Evolutionary conservation across 2,329 filamentous ascomycete species (phyloP), one percentile per base, ranked within the genome.

Genomic region (Diplodia intermedia): DNA sequence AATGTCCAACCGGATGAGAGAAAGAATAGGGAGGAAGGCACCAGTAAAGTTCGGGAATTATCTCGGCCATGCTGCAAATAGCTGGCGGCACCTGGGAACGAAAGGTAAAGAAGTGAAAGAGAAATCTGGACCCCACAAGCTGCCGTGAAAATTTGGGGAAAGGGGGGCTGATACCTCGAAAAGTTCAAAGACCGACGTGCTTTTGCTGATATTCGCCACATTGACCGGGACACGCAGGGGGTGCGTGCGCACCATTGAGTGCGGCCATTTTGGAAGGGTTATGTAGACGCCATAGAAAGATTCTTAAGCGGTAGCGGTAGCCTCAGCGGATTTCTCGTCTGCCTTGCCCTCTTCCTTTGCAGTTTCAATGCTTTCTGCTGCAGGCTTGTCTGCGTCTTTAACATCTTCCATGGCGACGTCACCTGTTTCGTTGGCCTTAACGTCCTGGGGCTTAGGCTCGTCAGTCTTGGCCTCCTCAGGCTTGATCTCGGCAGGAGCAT

Each of bases 391-490:
- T n/a, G 53, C 6, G 6, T 56, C 36, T 23, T 43, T 47, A 33
- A 47, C 67, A 47, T 49, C 43, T 11, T 47, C 43, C 43, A 47
- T 47, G 18, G 43, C 43, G 43, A 47, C n/a, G 20, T 47, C 43
- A 11, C n/a, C n/a, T 20, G 43, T 7, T 47, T 47, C 43, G 43
- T 18, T 20, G 18, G 53, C 38, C 53, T 77, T 74, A 29, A 74
- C 76, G 60, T 77, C 76, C 50, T 76, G 76, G 26, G 67, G 69
- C 55, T 76, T 76, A 18, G 72, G 66, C 61, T 77, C 78, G 4
- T 55, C 70, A 4, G 66, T 70, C n/a, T 73, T 68, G 52, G 23
- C 8, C 14, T 60, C 70, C 31, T 57, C 70, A 57, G 70, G 36
- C n/a, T 69, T 66, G 47, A 69, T 68, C 68, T 76, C 75, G 8